A percentile compares a stretch with the other conserved stretches of the same genome.
These are phyloP conservation scores for Lentinula boryana DNA, from an alignment of 768 basidiomycete species.

Conservation along the genomic window DNA sequence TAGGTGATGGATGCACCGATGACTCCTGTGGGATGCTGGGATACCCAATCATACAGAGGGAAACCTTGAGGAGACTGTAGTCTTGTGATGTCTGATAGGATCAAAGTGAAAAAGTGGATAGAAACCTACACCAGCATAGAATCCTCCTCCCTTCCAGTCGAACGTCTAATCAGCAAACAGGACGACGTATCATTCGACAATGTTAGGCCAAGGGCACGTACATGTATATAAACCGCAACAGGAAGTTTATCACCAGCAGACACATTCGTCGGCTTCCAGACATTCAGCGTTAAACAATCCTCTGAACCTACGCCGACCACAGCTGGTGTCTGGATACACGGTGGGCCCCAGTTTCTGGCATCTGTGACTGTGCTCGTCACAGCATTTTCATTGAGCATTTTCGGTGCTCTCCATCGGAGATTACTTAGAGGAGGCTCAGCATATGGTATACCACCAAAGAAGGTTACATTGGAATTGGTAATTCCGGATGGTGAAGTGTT, in stretches of 20 bases:
- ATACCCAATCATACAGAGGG: slow-evolving; percentile 42
- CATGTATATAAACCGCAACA: slow-evolving; percentile 38
- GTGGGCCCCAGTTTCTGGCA: slow-evolving; percentile 37
- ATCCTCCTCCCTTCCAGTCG: slow-evolving; percentile 32
- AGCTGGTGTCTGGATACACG: slow-evolving; percentile 42
- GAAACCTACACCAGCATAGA: slow-evolving; percentile 24
- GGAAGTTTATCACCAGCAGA: slow-evolving; percentile 29
- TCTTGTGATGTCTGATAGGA: not conserved
- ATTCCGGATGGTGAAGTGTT: slow-evolving; percentile 30
- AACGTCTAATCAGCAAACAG: not conserved
- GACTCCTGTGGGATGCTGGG: slow-evolving; percentile 22
- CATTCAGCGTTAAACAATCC: slow-evolving; percentile 35
- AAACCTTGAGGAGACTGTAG: slow-evolving; percentile 38
- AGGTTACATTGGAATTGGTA: slow-evolving; percentile 28
- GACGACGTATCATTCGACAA: not conserved
- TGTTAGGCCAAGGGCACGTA: slow-evolving; percentile 9
- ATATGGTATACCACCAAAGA: slow-evolving; percentile 37
- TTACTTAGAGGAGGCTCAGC: slow-evolving; percentile 35
- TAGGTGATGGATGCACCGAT: slow-evolving; percentile 18
- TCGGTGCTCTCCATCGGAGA: slow-evolving; percentile 32
- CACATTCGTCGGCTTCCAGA: slow-evolving; percentile 35
- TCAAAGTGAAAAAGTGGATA: not conserved
- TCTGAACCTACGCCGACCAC: slow-evolving; percentile 38
- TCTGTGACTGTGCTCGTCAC: slow-evolving; percentile 24
- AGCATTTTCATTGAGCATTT: slow-evolving; percentile 24